These are phyloP conservation scores for Yamadazyma aaseri DNA, from an alignment of 1,139 yeast genomes.

Conservation along the genomic window DNA sequence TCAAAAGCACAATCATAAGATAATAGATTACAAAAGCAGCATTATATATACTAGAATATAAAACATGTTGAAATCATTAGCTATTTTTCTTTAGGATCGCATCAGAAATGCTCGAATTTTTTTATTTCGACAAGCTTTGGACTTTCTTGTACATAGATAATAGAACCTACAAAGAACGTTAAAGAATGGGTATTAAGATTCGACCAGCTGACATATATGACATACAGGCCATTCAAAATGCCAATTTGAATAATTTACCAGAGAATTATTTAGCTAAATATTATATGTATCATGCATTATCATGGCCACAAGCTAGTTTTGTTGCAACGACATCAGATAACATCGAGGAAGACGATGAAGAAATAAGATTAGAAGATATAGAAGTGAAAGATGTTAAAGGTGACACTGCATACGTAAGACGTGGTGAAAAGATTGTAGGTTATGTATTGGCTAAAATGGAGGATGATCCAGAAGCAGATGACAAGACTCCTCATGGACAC, in stretches of 20 bases:
- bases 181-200: conserved; percentile 74
- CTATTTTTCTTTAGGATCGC: too few species aligned
- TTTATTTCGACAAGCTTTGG: background rate
- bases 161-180: background rate
- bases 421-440: conserved; percentile 83
- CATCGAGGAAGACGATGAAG: conserved; percentile 33
- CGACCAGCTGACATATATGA: conserved; percentile 87
- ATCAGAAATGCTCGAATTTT: background rate
- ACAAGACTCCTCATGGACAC: conserved; percentile 85
- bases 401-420: conserved; percentile 55
- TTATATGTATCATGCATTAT: conserved; percentile 86
- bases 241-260: conserved; percentile 88
- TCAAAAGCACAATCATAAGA: conserved; percentile 9
- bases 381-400: conserved; percentile 43
- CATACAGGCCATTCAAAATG: conserved; percentile 94
- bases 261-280: conserved; percentile 92
- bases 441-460: conserved; percentile 96
- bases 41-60: too few species aligned
- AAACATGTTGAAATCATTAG: too few species aligned
- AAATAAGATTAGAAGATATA: conserved; percentile 28
- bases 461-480: conserved; percentile 79
- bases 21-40: background rate
- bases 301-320: conserved; percentile 98
- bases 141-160: conserved; percentile 8
- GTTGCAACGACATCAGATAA: conserved; percentile 79